Conservation (phyloP, 257 asterid species). For the Capsicum baccatum region DNA sequence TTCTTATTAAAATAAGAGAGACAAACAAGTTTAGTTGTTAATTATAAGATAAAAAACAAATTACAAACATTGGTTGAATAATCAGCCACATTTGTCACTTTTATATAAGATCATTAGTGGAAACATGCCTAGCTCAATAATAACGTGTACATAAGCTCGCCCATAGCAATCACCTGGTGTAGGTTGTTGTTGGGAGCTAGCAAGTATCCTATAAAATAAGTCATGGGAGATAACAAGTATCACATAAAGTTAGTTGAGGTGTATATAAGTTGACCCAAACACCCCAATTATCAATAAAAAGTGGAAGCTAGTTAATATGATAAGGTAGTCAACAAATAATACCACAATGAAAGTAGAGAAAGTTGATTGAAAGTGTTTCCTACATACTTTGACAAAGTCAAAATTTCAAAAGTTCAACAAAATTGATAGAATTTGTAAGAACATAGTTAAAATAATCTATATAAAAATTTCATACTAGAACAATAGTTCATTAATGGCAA, state of each 20-base stretch:
- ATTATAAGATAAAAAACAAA: too few species aligned
- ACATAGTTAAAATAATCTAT: not conserved
- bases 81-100: too few species aligned
- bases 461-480: not conserved
- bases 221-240: not conserved
- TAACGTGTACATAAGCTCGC: too few species aligned
- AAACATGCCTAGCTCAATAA: too few species aligned
- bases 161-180: too few species aligned
- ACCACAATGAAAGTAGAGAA: not conserved
- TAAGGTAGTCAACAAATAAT: not conserved
- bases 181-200: not conserved
- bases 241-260: not conserved
- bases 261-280: not conserved
- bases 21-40: too few species aligned
- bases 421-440: too few species aligned
- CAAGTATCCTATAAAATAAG: fast-evolving
- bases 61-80: too few species aligned
- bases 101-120: too few species aligned
- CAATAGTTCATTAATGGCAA: constrained; percentile 20
- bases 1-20: too few species aligned
- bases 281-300: not conserved
- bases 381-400: not conserved
- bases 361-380: not conserved
- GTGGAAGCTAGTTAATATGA: not conserved
- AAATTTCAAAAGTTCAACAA: too few species aligned